Conservation (phyloP, 2,329 filamentous ascomycete species). For the Xylariomycetidae sp. region DNA sequence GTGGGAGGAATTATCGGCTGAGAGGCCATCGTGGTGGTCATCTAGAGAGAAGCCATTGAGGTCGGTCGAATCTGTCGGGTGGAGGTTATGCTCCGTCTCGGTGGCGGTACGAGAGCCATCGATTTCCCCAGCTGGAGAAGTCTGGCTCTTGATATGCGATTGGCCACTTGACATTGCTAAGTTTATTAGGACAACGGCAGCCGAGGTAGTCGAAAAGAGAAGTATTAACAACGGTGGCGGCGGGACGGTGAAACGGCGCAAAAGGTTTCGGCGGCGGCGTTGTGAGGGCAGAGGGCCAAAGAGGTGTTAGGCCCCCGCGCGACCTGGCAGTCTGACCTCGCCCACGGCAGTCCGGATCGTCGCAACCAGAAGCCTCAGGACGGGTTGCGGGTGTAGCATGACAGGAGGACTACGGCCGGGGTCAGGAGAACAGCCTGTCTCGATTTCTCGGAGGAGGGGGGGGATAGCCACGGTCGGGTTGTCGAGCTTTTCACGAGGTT, state of each 20-base stretch:
- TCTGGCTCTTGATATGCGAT: constrained; percentile 27
- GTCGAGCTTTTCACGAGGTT: constrained; percentile 5
- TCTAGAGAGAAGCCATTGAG: constrained; percentile 34
- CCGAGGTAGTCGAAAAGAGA: too few relatives aligned
- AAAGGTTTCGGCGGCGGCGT: constrained; percentile 3
- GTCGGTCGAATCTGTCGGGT: constrained; percentile 27
- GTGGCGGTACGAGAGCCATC: constrained; percentile 28
- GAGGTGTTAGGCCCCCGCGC: constrained; percentile 16
- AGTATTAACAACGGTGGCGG: constrained; percentile 21
- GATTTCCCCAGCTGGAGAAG: constrained; percentile 29
- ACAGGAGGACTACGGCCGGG: constrained; percentile 16
- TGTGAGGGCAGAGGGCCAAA: constrained; percentile 6
- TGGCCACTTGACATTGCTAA: constrained; percentile 37
- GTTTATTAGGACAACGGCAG: too few relatives aligned
- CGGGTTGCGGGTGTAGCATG: constrained; percentile 21
- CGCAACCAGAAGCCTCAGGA: constrained; percentile 22
- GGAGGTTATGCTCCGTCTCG: constrained; percentile 25
- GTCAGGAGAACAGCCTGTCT: constrained; percentile 7
- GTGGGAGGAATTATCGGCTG: constrained; percentile 26
- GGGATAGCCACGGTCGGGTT: constrained; percentile 4
- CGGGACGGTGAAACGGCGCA: constrained; percentile 10
- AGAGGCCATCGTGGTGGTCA: constrained; percentile 27
- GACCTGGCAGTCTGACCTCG: constrained; percentile 19
- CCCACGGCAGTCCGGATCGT: constrained; percentile 23
- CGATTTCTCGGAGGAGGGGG: constrained; percentile 9